Conservation (phyloP, 352 stramenopile species). For the Bremia lactucae region DNA sequence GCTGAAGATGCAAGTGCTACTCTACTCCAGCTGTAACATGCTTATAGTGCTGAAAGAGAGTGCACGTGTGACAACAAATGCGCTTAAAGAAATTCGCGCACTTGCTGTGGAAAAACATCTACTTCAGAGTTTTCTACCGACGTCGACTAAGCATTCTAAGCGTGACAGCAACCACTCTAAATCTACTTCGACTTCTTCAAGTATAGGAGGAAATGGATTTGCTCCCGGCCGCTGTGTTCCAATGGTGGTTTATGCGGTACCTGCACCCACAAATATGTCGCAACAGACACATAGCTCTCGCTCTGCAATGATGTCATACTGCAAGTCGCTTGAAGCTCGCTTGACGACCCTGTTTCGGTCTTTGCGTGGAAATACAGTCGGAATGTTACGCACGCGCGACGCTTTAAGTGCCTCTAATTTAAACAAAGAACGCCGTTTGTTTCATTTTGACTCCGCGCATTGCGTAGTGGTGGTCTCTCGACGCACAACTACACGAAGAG, state of each 20-base stretch:
- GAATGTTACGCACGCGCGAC: conserved; percentile 44
- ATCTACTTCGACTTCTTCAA: conserved; percentile 7
- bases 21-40: conserved; percentile 49
- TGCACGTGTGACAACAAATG: conserved; percentile 25
- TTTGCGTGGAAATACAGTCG: conserved; percentile 39
- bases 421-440: conserved; percentile 56
- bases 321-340: conserved; percentile 46
- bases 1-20: conserved; percentile 55
- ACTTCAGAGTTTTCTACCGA: conserved; percentile 24
- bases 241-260: conserved; percentile 49
- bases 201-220: conserved; percentile 25
- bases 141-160: conserved; percentile 32
- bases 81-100: conserved; percentile 37
- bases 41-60: conserved; percentile 41
- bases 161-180: conserved; percentile 14
- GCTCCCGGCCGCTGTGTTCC: conserved; percentile 52
- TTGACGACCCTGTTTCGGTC: conserved; percentile 44
- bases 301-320: conserved; percentile 41
- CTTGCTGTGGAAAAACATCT: conserved; percentile 49
- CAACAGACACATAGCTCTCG: conserved; percentile 22
- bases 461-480: conserved; percentile 51
- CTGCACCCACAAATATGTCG: conserved; percentile 40
- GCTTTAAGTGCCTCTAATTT: conserved; percentile 36
- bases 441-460: conserved; percentile 59
- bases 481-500: conserved; percentile 19